phyloP scores from a whole-genome alignment of 192 early-diverging fungal genomes.

The Irineochytrium annulatum region DNA sequence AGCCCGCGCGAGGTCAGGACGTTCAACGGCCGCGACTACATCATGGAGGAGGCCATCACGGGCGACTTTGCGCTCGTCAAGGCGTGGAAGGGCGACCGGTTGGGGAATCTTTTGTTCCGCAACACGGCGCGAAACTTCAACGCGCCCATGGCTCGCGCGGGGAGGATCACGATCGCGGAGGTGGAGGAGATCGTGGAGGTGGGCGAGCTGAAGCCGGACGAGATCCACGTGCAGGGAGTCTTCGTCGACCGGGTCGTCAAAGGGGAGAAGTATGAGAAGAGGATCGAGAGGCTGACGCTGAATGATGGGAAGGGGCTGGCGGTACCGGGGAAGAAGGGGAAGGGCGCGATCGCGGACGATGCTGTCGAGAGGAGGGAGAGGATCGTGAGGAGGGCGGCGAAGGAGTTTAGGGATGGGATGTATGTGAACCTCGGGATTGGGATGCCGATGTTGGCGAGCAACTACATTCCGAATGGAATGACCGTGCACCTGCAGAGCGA shows the following conservation, averaged over 20 bases:
- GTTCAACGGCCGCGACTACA: constrained; percentile 55
- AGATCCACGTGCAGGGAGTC: constrained; percentile 71
- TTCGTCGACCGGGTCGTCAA: constrained; percentile 70
- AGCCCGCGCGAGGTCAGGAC: constrained; percentile 54
- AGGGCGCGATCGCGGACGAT: constrained; percentile 13
- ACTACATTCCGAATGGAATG: constrained; percentile 67
- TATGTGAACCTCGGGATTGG: constrained; percentile 65
- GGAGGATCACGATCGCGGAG: constrained; percentile 72
- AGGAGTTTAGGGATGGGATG: constrained; percentile 75
- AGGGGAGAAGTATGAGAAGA: constrained; percentile 68
- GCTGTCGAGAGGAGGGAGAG: constrained; percentile 46
- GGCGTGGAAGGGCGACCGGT: constrained; percentile 79
- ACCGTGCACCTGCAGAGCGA: constrained; percentile 72
- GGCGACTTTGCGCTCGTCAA: constrained; percentile 75
- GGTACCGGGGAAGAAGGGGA: constrained; percentile 21
- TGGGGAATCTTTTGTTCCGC: constrained; percentile 69
- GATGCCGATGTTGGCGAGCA: constrained; percentile 74
- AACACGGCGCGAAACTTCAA: constrained; percentile 72
- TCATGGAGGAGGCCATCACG: constrained; percentile 74
- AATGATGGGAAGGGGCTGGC: constrained; percentile 22
- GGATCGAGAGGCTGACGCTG: constrained; percentile 49
- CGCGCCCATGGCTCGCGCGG: constrained; percentile 69
- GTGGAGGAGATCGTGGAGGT: constrained; percentile 75
- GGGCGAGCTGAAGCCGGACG: constrained; percentile 61
- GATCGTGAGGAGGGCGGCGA: constrained; percentile 72